Evolutionary conservation across 2,329 filamentous ascomycete species (phyloP).

Genomic region (Blastomyces gilchristii): DNA sequence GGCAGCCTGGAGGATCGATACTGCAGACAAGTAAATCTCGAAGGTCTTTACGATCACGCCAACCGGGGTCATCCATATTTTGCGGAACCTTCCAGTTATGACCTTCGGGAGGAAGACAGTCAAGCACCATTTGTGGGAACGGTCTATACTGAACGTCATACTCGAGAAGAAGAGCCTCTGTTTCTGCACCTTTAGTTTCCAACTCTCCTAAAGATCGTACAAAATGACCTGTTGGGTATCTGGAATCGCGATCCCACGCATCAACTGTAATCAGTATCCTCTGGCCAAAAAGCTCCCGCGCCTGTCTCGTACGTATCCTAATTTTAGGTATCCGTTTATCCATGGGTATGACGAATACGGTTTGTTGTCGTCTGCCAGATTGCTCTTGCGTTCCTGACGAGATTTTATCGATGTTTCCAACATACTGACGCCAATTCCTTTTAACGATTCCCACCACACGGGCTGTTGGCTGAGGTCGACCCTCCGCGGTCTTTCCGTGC

Average conservation of each 20-base stretch:
- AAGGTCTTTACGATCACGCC: conserved; percentile 75
- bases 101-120: conserved; percentile 83
- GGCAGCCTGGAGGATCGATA: conserved; percentile 90
- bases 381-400: conserved; percentile 64
- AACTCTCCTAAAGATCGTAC: conserved; percentile 85
- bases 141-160: conserved; percentile 97
- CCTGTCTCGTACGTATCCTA: conserved; percentile 80
- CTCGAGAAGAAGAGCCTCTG: conserved; percentile 84
- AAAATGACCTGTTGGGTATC: conserved; percentile 88
- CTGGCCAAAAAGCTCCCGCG: conserved; percentile 78
- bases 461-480: conserved; percentile 77
- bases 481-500: conserved; percentile 66
- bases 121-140: conserved; percentile 88
- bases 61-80: conserved; percentile 71
- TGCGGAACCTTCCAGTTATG: conserved; percentile 87
- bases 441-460: conserved; percentile 87
- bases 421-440: conserved; percentile 95
- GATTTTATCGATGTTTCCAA: conserved; percentile 84
- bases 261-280: conserved; percentile 89
- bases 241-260: conserved; percentile 85
- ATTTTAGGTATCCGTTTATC: conserved; percentile 98
- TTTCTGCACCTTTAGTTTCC: conserved; percentile 95
- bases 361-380: conserved; percentile 77
- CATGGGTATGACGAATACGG: conserved; percentile 92
- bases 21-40: conserved; percentile 85